phyloP scores from a whole-genome alignment of 1,284 basidiomycete genomes.

The Neonothopanus nambi region DNA sequence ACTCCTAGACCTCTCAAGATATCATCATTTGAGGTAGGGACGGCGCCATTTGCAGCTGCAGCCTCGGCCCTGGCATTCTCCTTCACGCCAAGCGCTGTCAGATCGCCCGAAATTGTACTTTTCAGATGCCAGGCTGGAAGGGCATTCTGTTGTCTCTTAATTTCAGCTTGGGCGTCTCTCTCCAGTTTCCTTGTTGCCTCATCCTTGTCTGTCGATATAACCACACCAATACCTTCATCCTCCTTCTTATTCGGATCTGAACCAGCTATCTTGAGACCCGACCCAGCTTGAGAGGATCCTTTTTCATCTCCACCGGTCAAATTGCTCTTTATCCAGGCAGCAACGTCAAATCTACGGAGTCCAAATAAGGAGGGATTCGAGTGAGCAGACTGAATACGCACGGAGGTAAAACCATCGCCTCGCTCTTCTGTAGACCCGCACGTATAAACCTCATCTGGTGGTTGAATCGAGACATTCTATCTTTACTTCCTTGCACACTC shows the following conservation, averaged over 20 bases:
- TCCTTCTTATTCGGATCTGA: constrained; percentile 59
- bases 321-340: constrained; percentile 73
- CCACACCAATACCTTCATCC: constrained; percentile 76
- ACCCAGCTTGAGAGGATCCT: constrained; percentile 48
- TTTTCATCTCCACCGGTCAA: constrained; percentile 59
- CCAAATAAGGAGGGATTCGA: constrained; percentile 8
- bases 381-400: constrained; percentile 37
- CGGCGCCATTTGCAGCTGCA: constrained; percentile 25
- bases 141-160: constrained; percentile 85
- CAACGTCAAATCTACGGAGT: constrained; percentile 72
- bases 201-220: constrained; percentile 81
- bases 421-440: constrained; percentile 86
- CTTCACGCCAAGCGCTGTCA: constrained; percentile 82
- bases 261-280: constrained; percentile 72
- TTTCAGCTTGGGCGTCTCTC: constrained; percentile 69
- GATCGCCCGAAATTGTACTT: constrained; percentile 91
- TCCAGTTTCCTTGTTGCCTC: constrained; percentile 68
- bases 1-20: constrained; percentile 66
- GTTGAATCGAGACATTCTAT: constrained; percentile 95
- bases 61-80: constrained; percentile 55
- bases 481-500: constrained; percentile 81
- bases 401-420: constrained; percentile 84
- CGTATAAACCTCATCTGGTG: constrained; percentile 86
- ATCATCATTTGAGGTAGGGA: constrained; percentile 60
- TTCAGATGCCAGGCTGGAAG: constrained; percentile 93